Conservation (phyloP, 2,329 filamentous ascomycete species). For the Colletotrichum incanum region DNA sequence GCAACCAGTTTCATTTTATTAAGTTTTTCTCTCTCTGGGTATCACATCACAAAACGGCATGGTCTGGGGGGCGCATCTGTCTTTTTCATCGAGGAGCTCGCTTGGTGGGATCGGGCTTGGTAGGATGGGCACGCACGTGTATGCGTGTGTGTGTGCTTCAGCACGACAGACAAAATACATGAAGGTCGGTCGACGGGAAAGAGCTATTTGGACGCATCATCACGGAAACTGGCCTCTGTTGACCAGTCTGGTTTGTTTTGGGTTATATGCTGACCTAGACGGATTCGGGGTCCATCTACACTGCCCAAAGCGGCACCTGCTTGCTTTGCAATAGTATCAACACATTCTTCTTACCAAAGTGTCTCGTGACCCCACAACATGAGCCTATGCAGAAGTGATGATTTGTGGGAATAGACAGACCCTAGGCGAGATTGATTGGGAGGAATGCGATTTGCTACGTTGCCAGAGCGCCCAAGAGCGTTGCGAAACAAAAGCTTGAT, state of each 20-base stretch:
- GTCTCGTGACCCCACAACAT: background rate
- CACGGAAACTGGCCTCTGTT: background rate
- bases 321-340: background rate
- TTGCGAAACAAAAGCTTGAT: slow-evolving; percentile 14
- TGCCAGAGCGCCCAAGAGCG: slow-evolving; percentile 6
- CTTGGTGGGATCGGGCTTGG: slow-evolving; percentile 29
- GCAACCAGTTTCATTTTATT: background rate
- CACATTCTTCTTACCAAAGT: background rate
- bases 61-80: slow-evolving; percentile 19
- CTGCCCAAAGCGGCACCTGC: background rate
- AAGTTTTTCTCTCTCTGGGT: background rate
- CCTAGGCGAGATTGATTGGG: too few species aligned
- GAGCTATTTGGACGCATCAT: background rate
- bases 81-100: slow-evolving; percentile 15
- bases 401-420: background rate
- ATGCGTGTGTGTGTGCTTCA: background rate
- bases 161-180: background rate
- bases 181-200: slow-evolving; percentile 9
- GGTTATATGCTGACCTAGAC: background rate
- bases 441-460: background rate
- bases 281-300: background rate
- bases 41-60: slow-evolving; percentile 24
- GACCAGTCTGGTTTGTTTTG: slow-evolving; percentile 14
- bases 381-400: background rate
- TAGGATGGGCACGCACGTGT: slow-evolving; percentile 12